Evolutionary conservation across 768 basidiomycete genomes (phyloP).

Genomic region (Dendrothele bispora): DNA sequence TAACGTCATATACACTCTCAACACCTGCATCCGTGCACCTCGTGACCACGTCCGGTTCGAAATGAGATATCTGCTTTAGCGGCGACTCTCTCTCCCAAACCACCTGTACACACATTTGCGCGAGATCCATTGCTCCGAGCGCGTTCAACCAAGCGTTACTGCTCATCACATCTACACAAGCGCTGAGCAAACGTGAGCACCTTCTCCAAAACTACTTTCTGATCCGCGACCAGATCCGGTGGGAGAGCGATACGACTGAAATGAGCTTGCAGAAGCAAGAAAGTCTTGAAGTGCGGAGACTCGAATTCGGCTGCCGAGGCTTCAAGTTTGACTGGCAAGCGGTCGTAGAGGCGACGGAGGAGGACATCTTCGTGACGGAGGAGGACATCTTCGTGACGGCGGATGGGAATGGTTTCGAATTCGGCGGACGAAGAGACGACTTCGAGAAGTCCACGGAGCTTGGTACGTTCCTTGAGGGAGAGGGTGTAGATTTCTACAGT

Average conservation of each 20-base stretch:
- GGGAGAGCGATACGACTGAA: conserved; percentile 92
- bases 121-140: conserved; percentile 94
- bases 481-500: conserved; percentile 97
- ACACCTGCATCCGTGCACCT: conserved; percentile 82
- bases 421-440: conserved; percentile 97
- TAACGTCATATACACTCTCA: conserved; percentile 93
- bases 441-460: conserved; percentile 94
- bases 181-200: conserved; percentile 88
- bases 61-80: conserved; percentile 94
- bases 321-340: conserved; percentile 93
- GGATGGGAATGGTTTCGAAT: conserved; percentile 93
- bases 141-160: conserved; percentile 96
- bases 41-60: conserved; percentile 84
- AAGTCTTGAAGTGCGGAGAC: conserved; percentile 97
- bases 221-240: conserved; percentile 92
- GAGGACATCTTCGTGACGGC: too few species aligned
- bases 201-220: conserved; percentile 84
- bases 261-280: conserved; percentile 94
- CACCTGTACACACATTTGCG: conserved; percentile 98
- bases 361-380: conserved; percentile 89
- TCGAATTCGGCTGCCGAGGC: conserved; percentile 70
- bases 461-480: conserved; percentile 94
- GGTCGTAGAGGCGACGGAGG: conserved; percentile 89
- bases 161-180: conserved; percentile 97
- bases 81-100: conserved; percentile 98